These are phyloP conservation scores for Kalanchoe fedtschenkoi DNA, from an alignment of 164 flowering plant species.

Conservation along the genomic window DNA sequence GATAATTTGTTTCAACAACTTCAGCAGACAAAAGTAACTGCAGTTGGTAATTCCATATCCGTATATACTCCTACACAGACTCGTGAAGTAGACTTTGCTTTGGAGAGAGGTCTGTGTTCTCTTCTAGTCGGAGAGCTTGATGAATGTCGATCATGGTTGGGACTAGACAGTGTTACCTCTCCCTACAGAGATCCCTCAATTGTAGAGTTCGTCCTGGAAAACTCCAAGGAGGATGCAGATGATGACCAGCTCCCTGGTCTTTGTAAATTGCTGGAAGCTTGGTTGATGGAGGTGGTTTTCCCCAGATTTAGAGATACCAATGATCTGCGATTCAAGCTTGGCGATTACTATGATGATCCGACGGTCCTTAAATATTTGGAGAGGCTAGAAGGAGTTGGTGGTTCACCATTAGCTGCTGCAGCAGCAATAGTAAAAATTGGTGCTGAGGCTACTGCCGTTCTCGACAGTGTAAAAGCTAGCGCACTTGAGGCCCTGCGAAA, in stretches of 20 bases:
- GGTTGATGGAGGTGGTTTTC: conserved; percentile 88
- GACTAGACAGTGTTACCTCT: conserved; percentile 61
- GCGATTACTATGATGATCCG: conserved; percentile 94
- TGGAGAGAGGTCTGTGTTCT: conserved; percentile 91
- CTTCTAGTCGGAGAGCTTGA: conserved; percentile 87
- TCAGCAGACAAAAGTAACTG: conserved; percentile 57
- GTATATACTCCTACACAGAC: conserved; percentile 28
- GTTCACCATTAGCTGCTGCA: conserved; percentile 96
- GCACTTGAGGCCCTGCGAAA: conserved; percentile 75
- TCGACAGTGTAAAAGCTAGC: conserved; percentile 69
- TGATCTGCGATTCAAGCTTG: conserved; percentile 59
- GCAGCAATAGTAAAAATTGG: conserved; percentile 93
- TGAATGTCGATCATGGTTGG: conserved; percentile 85
- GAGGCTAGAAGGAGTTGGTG: conserved; percentile 62
- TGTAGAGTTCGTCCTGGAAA: conserved; percentile 60
- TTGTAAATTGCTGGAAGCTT: conserved; percentile 82
- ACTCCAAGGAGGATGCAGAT: conserved; percentile 60
- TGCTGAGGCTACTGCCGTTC: conserved; percentile 81
- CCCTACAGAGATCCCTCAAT: conserved; percentile 71
- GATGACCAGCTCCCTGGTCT: conserved; percentile 80
- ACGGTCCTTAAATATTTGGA: conserved; percentile 75
- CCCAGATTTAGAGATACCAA: conserved; percentile 83
- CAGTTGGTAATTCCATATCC: conserved; percentile 26
- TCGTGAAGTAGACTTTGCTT: conserved; percentile 74
- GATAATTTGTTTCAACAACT: conserved; percentile 82